Evolutionary conservation across 768 basidiomycete species (phyloP).

Genomic region (Tulasnella sp.): DNA sequence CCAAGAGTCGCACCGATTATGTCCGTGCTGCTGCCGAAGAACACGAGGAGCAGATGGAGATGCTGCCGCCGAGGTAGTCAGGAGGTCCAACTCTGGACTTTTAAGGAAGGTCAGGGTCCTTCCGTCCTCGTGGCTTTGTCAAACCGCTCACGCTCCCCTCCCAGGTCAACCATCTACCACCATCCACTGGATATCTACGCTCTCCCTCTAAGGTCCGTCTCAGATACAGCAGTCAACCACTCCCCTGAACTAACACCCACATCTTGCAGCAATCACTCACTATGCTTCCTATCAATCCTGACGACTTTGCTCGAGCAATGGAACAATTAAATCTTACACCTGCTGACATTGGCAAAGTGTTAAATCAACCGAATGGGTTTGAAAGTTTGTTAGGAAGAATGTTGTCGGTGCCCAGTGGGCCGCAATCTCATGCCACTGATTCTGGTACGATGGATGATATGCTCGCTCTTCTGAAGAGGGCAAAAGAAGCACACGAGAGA

Average conservation of each 20-base stretch:
- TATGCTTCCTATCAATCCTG: constrained; percentile 8
- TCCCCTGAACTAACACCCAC: neutral
- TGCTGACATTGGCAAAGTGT: neutral
- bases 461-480: neutral
- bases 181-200: neutral
- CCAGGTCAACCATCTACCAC: neutral
- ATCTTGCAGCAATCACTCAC: neutral
- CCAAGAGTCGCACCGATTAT: neutral
- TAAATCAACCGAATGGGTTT: constrained; percentile 15
- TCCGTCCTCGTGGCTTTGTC: neutral
- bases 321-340: constrained; percentile 20
- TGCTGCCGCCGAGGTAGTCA: constrained; percentile 47
- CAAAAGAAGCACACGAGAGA: neutral
- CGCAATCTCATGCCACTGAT: neutral
- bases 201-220: neutral
- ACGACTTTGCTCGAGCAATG: constrained; percentile 20
- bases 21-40: constrained; percentile 55
- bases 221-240: neutral
- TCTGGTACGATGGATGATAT: neutral
- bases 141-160: neutral
- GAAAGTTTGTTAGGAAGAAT: neutral
- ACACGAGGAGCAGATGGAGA: constrained; percentile 73
- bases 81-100: neutral
- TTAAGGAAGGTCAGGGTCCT: neutral
- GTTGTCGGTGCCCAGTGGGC: neutral